Percentiles rank a stretch among this genome's conserved stretches.
These are phyloP conservation scores for Osmanthus fragrans DNA, from an alignment of 257 asterid species.

Conservation along the genomic window DNA sequence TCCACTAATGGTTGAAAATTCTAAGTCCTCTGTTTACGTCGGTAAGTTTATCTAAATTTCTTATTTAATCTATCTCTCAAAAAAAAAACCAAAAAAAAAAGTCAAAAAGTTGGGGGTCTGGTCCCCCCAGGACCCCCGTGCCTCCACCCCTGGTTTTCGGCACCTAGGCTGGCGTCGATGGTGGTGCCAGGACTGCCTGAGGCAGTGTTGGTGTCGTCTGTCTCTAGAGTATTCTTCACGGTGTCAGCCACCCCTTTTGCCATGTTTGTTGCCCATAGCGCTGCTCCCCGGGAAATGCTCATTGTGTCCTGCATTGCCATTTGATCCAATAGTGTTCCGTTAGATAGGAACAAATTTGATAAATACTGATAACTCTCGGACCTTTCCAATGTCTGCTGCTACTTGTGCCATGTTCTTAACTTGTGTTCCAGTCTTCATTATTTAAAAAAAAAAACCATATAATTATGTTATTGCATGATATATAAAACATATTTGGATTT, in stretches of 20 bases:
- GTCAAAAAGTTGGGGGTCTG: too few relatives aligned
- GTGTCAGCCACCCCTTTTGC: conserved; percentile 32
- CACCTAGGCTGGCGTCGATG: not conserved
- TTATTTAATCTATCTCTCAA: too few relatives aligned
- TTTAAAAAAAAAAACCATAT: not conserved
- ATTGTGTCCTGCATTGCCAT: conserved; percentile 34
- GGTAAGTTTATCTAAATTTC: too few relatives aligned
- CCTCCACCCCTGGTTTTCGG: too few relatives aligned
- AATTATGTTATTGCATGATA: not conserved
- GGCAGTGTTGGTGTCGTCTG: conserved; percentile 11
- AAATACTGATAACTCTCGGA: too few relatives aligned
- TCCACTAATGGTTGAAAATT: too few relatives aligned
- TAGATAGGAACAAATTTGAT: too few relatives aligned
- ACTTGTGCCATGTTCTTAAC: conserved; percentile 31
- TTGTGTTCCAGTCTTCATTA: conserved; percentile 23
- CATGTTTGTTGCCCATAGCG: conserved; percentile 36
- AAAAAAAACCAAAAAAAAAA: too few relatives aligned
- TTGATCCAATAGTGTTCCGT: too few relatives aligned
- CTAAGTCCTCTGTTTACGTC: too few relatives aligned
- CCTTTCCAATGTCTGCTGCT: conserved; percentile 42
- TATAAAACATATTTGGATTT: not conserved
- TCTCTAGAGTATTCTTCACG: conserved; percentile 33
- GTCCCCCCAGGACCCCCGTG: too few relatives aligned
- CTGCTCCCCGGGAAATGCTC: conserved; percentile 41
- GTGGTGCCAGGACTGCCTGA: conserved; percentile 8